Base-by-base conservation (phyloP, 2,329 filamentous ascomycete species). In the Hypoxylon sp. region DNA sequence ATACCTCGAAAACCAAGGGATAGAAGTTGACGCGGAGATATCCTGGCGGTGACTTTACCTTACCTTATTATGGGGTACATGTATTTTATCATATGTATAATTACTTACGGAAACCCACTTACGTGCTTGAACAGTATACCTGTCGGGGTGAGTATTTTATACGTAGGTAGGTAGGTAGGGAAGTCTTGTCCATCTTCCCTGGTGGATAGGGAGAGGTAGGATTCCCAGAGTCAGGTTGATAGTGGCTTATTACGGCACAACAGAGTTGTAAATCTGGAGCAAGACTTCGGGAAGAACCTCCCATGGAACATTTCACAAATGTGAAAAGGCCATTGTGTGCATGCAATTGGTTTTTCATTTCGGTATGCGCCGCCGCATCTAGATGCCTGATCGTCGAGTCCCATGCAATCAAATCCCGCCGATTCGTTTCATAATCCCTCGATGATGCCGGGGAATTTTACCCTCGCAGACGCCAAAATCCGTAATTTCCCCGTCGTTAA, bases 1-100 rank as follows among this genome's bases (percentile, higher is more conserved):
- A 90, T 97, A 97, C 91, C 93, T 93, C 89, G 89, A 89, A 86
- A 91, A 89, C 90, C 92, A 93, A 91, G 77, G 84, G 81, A 75
- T 76, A 76, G 83, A 85, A 91, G 89, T 90, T 88, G 86, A 90
- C 89, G 90, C 90, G 93, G 92, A 91, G 93, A 97, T 97, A 93
- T 88, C 83, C 87, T 91, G 90, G 93, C 93, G 92, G 83, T 60
- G 43, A 21, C 6, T 21, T 43, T 32, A 56, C 34, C 13, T 65
- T 71, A 64, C 59, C 60, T 46, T 46, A 25, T 13, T 34, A 41
- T 7, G 14, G 21, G 34, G 46, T 32, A 14, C 1, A n/a, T n/a
- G n/a, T n/a, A n/a, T 53, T 34, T 48, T 25, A 17, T 49, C 21
- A 28, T 34, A 32, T 49, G 14, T 50, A 34, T 58, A 30, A 6